Percentiles rank a stretch among this genome's conserved stretches.
These are phyloP conservation scores for Colletotrichum orbiculare DNA, from an alignment of 2,329 filamentous ascomycete genomes.

Conservation along the genomic window DNA sequence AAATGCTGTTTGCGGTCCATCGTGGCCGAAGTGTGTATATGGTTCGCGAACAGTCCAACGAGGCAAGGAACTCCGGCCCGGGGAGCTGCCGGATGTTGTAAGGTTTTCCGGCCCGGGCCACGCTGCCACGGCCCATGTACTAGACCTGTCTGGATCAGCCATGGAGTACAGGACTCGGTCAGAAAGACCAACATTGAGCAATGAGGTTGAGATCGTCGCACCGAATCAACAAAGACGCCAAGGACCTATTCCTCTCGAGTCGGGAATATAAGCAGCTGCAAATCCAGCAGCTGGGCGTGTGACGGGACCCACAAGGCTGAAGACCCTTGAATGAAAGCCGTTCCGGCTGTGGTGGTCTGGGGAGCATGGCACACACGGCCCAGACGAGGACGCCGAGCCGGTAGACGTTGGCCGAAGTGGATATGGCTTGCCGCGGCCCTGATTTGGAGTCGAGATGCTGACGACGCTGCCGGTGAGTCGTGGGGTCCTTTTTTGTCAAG, in stretches of 20 bases:
- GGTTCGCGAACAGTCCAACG: too few species aligned
- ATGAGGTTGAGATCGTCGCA: not conserved
- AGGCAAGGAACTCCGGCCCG: too few species aligned
- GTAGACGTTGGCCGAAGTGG: constrained; percentile 28
- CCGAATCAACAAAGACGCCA: not conserved
- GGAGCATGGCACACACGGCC: too few species aligned
- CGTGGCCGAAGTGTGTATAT: not conserved
- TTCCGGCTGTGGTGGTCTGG: constrained; percentile 1
- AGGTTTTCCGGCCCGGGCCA: too few species aligned
- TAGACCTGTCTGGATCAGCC: too few species aligned
- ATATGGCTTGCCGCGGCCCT: not conserved
- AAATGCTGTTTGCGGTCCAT: too few species aligned
- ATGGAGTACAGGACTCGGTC: too few species aligned
- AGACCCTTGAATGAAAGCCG: not conserved
- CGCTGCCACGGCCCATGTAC: too few species aligned
- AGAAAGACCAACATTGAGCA: too few species aligned
- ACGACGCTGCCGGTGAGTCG: constrained; percentile 10
- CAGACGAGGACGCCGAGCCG: constrained; percentile 25
- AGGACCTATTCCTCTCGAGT: not conserved
- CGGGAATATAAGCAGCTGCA: not conserved
- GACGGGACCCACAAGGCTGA: constrained; percentile 36
- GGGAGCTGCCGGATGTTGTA: too few species aligned
- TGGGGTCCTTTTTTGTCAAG: not conserved
- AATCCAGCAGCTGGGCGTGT: not conserved
- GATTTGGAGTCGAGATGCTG: constrained; percentile 8